Evolutionary conservation across 345 rosid genomes (phyloP).

Genomic region (Citrus sinensis): DVS_A1.0 CM039162.1:25441001-25441500

Average conservation of each 20-base stretch:
- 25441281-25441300: neutral
- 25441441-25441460: neutral
- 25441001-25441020: slow-evolving; percentile 29
- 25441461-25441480: slow-evolving; percentile 4
- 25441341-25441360: neutral
- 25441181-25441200: neutral
- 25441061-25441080: slow-evolving; percentile 80
- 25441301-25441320: neutral
- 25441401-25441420: neutral
- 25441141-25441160: neutral
- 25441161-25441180: neutral
- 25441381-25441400: neutral
- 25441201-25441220: neutral
- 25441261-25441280: neutral
- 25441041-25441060: slow-evolving; percentile 69
- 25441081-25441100: slow-evolving; percentile 27
- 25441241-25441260: neutral
- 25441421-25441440: neutral
- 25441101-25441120: slow-evolving; percentile 13
- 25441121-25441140: neutral
- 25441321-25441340: neutral
- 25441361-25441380: neutral
- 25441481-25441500: neutral
- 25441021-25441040: slow-evolving; percentile 69
- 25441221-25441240: neutral